Evolutionary conservation across 495 filamentous ascomycete genomes (phyloP).

Genomic region (Sporormia fimetaria): DNA sequence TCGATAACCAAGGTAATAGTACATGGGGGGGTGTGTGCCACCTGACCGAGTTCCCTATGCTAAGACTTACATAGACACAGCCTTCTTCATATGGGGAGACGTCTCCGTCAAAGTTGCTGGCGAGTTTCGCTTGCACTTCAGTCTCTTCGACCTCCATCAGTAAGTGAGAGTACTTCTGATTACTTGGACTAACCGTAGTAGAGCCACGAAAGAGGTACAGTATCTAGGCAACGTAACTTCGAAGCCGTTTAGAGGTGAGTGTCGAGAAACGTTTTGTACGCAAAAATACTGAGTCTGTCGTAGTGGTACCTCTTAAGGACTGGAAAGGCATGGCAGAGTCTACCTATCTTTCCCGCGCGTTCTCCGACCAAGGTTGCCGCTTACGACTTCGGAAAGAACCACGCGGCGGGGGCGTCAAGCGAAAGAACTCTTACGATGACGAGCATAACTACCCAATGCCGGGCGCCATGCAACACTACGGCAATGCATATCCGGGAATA

Average conservation of each 20-base stretch:
- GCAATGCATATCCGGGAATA: too few species aligned
- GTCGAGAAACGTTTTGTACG: constrained; percentile 8
- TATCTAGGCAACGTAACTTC: constrained; percentile 63
- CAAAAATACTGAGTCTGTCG: constrained; percentile 17
- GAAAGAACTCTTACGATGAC: constrained; percentile 2
- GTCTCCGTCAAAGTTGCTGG: constrained; percentile 77
- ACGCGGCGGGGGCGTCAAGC: constrained; percentile 7
- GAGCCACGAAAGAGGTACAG: constrained; percentile 42
- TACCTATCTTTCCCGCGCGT: constrained; percentile 80
- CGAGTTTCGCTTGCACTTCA: constrained; percentile 69
- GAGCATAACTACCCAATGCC: too few species aligned
- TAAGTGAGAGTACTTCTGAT: constrained; percentile 31
- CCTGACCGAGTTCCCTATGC: constrained; percentile 44
- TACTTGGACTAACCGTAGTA: constrained; percentile 25
- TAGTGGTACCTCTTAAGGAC: constrained; percentile 60
- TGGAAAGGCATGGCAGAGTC: constrained; percentile 86
- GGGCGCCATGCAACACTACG: too few species aligned
- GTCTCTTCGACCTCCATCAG: constrained; percentile 73
- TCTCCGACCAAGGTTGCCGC: constrained; percentile 89
- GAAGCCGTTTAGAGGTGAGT: constrained; percentile 58
- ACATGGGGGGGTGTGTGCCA: constrained; percentile 6
- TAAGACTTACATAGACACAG: too few species aligned
- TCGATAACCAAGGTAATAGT: constrained; percentile 69
- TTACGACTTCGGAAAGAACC: constrained; percentile 65
- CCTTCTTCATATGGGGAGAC: constrained; percentile 96